Percentiles rank a stretch among this genome's conserved stretches.
These are phyloP conservation scores for Talaromyces sp. DNA, from an alignment of 2,329 filamentous ascomycete species.

Conservation along the genomic window DNA sequence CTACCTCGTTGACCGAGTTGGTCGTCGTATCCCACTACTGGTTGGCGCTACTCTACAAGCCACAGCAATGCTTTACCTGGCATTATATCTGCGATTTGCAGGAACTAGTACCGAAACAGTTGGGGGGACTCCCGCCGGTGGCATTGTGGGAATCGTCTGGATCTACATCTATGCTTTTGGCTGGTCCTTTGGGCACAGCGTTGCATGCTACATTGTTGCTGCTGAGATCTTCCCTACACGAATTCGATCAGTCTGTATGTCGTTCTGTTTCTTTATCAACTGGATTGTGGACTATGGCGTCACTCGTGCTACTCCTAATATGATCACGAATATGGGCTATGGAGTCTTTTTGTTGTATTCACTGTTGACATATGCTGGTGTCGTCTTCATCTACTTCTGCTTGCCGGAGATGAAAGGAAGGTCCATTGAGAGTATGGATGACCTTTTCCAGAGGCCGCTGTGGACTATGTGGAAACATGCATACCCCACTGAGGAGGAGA, in stretches of 20 bases:
- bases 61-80: slow-evolving; percentile 34
- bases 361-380: slow-evolving; percentile 35
- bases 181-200: slow-evolving; percentile 31
- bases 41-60: slow-evolving; percentile 32
- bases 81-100: slow-evolving; percentile 36
- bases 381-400: slow-evolving; percentile 34
- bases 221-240: slow-evolving; percentile 31
- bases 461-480: slow-evolving; percentile 44
- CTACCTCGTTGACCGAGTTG: slow-evolving; percentile 34
- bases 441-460: slow-evolving; percentile 33
- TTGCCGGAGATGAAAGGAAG: slow-evolving; percentile 32
- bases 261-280: slow-evolving; percentile 29
- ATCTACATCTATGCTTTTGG: slow-evolving; percentile 34
- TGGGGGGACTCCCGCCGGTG: slow-evolving; percentile 37
- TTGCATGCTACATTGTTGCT: slow-evolving; percentile 29
- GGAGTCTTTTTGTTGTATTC: slow-evolving; percentile 38
- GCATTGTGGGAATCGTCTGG: slow-evolving; percentile 41
- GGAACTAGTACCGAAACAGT: slow-evolving; percentile 26
- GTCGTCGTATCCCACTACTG: slow-evolving; percentile 30
- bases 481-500: slow-evolving; percentile 38
- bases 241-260: slow-evolving; percentile 32
- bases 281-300: slow-evolving; percentile 34
- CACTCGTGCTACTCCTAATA: slow-evolving; percentile 30
- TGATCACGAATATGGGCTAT: slow-evolving; percentile 39
- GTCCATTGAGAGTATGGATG: slow-evolving; percentile 35